phyloP scores from a whole-genome alignment of 495 filamentous ascomycete species.

The Platismatia glauca region DNA sequence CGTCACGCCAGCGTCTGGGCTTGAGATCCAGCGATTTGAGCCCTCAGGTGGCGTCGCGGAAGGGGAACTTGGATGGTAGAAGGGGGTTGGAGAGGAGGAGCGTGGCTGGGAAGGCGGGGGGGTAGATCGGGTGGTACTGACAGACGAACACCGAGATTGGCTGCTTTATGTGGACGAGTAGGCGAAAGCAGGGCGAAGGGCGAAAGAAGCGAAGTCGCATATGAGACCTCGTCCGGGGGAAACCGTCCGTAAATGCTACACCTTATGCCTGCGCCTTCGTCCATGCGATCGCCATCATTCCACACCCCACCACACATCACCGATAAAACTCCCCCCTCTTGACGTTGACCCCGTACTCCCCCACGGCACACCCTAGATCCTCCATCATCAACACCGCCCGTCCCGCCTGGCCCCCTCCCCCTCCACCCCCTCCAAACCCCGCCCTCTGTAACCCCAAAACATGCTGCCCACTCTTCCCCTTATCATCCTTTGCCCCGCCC shows the following conservation, averaged over 20 bases:
- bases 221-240: background rate
- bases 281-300: background rate
- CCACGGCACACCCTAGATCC: conserved; percentile 93
- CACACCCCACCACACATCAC: conserved; percentile 37
- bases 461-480: conserved; percentile 46
- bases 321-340: conserved; percentile 97
- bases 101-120: conserved; percentile 14
- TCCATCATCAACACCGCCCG: conserved; percentile 97
- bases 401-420: conserved; percentile 46
- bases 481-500: conserved; percentile 62
- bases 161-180: background rate
- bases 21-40: conserved; percentile 10
- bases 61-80: conserved; percentile 6
- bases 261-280: background rate
- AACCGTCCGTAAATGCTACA: background rate
- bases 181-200: background rate
- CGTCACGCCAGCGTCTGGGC: background rate
- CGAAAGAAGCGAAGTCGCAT: background rate
- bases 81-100: background rate
- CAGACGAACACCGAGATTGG: background rate
- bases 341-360: conserved; percentile 94
- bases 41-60: conserved; percentile 1
- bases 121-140: no score
- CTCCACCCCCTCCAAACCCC: conserved; percentile 81
- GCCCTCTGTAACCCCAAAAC: conserved; percentile 74